Evolutionary conservation across 371 early-diverging fungal genomes (phyloP).

Genomic region (Rhizopus arrhizus): DNA sequence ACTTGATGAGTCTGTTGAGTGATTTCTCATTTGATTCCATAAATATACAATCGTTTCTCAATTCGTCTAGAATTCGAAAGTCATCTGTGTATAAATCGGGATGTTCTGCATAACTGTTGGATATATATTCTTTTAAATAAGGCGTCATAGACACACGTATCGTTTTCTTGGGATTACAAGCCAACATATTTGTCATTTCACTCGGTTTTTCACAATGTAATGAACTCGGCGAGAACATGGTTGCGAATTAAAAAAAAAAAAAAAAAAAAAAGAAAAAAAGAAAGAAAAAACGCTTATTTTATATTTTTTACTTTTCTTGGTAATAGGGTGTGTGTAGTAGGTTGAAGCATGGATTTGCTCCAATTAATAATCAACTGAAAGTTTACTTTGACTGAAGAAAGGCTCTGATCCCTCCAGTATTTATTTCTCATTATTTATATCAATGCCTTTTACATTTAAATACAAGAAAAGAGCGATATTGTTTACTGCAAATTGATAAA

Average conservation of each 20-base stretch:
- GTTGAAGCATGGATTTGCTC: too few species aligned
- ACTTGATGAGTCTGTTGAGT: slow-evolving; percentile 71
- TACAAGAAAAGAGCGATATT: too few species aligned
- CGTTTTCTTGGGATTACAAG: slow-evolving; percentile 55
- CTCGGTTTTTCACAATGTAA: not conserved
- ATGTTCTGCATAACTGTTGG: slow-evolving; percentile 78
- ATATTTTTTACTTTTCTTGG: too few species aligned
- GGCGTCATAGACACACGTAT: slow-evolving; percentile 60
- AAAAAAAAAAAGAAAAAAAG: not conserved
- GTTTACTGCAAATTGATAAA: too few species aligned
- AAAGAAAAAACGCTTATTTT: too few species aligned
- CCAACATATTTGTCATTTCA: slow-evolving; percentile 54
- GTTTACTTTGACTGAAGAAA: too few species aligned
- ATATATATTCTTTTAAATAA: slow-evolving; percentile 69
- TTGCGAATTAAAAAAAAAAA: not conserved
- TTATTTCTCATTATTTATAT: too few species aligned
- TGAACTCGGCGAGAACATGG: not conserved
- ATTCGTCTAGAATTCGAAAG: slow-evolving; percentile 77
- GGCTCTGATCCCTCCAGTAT: too few species aligned
- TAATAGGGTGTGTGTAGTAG: too few species aligned
- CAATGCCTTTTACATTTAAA: too few species aligned
- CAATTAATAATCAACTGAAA: too few species aligned
- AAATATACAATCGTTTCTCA: slow-evolving; percentile 73
- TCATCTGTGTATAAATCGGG: slow-evolving; percentile 87
- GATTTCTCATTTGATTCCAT: slow-evolving; percentile 72